Evolutionary conservation across 805 yeast species (phyloP), one percentile per base, ranked within the genome.

Genomic region (Saturnispora sekii): DNA sequence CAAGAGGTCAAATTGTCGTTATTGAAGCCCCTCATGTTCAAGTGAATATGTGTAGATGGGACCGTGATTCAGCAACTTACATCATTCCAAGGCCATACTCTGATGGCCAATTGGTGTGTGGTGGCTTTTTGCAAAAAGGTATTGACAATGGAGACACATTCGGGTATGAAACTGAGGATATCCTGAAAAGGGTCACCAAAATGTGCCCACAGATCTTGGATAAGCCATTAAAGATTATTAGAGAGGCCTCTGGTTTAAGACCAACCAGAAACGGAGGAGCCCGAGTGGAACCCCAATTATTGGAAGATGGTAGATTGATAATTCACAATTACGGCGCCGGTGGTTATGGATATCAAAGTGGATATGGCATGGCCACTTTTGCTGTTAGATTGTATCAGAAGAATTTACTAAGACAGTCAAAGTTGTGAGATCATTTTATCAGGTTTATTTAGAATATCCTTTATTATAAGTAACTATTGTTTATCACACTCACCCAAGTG

Each of bases 1-100:
- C 84, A 0, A 67, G 95, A 47, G 95, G 95, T 4, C 94, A 84
- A 56, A 86, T 84, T 21, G 81, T 83, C 16, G 79, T 83, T 9
- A 69, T 84, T 16, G 72, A 69, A 48, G 86, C 87, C 0, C 87
- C 88, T 3, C 83, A 81, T 53, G 67, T 83, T 48, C 65, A 64
- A 31, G 77, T 76, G 53, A 83, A 81, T 58, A 63, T 61, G 48
- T 56, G 76, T 67, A 63, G 76, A 43, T 79, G 84, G 84, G 81
- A 82, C 14, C 62, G 59, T 3, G 74, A 70, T 40, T 68, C 65
- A 47, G 77, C 84, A 4, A 81, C 87, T 1, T 84, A 84, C 52
- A 69, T 79, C 43, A 84, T 84, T 58, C 86, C 86, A 46, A 70
- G 90, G 49, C 87, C 89, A 0, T 62, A 68, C 44, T 75, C 84